Evolutionary conservation across 164 flowering plant species (phyloP), one percentile per base, ranked within the genome.

Genomic region (Amborella trichopoda): DNA sequence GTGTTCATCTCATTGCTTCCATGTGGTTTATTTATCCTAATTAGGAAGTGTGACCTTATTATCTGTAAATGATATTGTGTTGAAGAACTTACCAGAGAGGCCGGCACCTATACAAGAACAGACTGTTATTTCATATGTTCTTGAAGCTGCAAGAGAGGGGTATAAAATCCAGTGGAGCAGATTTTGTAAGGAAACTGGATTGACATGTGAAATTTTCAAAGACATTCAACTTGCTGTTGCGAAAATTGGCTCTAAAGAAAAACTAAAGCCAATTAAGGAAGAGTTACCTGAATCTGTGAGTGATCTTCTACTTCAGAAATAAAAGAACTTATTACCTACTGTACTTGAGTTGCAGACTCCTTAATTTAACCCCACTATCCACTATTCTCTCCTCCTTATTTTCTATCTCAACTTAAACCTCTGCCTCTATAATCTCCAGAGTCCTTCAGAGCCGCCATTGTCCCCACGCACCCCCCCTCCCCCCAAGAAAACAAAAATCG

Each of bases 281-380:
- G 78, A 70, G 56, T 54, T 75, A 58, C 78, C 84, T 5, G 84
- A 78, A 49, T 54, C 69, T 46, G 84, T 78, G 47, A 59, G 68
- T 54, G 46, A 25, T 43, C 33, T 46, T 38, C 3, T 41, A 4
- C 23, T 44, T 18, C 9, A 22, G 27, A 6, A 41, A 8, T 1
- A 5, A 23, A 12, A 44, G 5, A 17, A 2, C 8, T 6, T 23
- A 0, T 9, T 44, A 14, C 6, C n/a, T 23, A 3, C 18, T 18
- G 24, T 30, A 11, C 6, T 18, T 3, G 8, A 4, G 14, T 41
- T 9, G 6, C 18, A 16, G 18, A 17, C 32, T 25, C 1, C 20
- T 46, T 26, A 18, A 12, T 14, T 44, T 17, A 14, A 24, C 3
- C n/a, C 27, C n/a, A 43, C 21, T 23, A 17, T 23, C 18, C 28